phyloP scores from a whole-genome alignment of 371 early-diverging fungal genomes.

The Dichotomocladium elegans region DNA sequence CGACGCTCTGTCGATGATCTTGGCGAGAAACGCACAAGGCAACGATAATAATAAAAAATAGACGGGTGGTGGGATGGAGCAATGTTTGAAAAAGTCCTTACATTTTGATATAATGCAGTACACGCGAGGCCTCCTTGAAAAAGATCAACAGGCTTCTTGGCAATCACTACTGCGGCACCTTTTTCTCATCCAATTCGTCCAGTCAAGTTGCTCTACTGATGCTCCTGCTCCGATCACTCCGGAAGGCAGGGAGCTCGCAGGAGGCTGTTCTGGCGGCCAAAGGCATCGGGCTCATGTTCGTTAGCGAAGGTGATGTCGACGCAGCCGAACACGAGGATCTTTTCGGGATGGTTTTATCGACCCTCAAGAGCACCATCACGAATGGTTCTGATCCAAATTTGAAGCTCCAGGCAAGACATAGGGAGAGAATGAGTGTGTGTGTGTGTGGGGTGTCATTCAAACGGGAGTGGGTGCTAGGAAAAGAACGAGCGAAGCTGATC shows the following conservation, averaged over 20 bases:
- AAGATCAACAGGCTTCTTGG: constrained; percentile 15
- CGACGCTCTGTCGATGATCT: constrained; percentile 12
- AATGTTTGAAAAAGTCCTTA: not conserved
- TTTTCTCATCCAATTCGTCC: constrained; percentile 11
- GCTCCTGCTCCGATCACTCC: constrained; percentile 49
- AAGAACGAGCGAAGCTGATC: too few species aligned
- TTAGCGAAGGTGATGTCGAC: constrained; percentile 50
- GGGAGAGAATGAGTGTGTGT: not conserved
- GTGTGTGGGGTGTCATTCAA: not conserved
- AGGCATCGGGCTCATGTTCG: constrained; percentile 56
- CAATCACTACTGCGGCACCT: constrained; percentile 18
- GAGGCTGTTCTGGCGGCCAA: constrained; percentile 56
- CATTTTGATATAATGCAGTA: constrained; percentile 3
- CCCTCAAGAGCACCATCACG: constrained; percentile 41
- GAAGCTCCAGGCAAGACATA: constrained; percentile 31
- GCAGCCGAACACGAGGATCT: constrained; percentile 46
- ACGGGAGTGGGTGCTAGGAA: not conserved
- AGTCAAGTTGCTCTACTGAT: constrained; percentile 37
- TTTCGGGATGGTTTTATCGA: constrained; percentile 45
- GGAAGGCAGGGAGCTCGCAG: constrained; percentile 45
- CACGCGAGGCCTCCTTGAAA: constrained; percentile 18
- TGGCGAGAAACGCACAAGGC: constrained; percentile 16
- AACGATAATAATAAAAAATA: too few species aligned
- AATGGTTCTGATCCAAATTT: constrained; percentile 35
- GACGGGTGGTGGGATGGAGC: not conserved